Base-by-base conservation (phyloP, 73 alveolate genomes). In the Symbiodinium pilosum region DNA sequence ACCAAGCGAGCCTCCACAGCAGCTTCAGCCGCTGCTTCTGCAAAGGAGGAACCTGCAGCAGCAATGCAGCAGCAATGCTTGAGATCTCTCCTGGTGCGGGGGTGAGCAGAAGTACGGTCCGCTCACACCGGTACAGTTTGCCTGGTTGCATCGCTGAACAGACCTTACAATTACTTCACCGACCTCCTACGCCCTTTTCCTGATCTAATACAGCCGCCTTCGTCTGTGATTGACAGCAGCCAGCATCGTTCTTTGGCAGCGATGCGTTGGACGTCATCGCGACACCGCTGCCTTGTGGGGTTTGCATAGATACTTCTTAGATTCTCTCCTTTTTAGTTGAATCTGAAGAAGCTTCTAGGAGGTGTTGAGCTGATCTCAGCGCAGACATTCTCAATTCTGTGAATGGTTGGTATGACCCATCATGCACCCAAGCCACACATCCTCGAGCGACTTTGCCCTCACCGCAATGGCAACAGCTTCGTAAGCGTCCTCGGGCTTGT, bases 11-110 rank as follows among this genome's bases (percentile, higher is more conserved):
- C 98, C 98, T 93, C 98, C 16, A 93, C 84, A n/a, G 92, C 98
- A 4, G 98, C 98, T 64, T 73, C 98, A 34, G 98, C 98, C 30
- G 98, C 98, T 26, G 98, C 98, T 38, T 93, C 98, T 77, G 98
- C 98, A 44, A 93, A 52, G 84, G 85, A 16, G 85, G 83, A 24
- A 43, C 84, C 98, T 81, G 81, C 59, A 14, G 14, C n/a, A n/a
- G n/a, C n/a, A n/a, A n/a, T n/a, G n/a, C n/a, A n/a, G n/a, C n/a
- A n/a, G n/a, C n/a, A n/a, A n/a, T n/a, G n/a, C n/a, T n/a, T n/a
- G n/a, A n/a, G n/a, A n/a, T n/a, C n/a, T n/a, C n/a, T n/a, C n/a
- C n/a, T n/a, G n/a, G n/a, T n/a, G n/a, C n/a, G n/a, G n/a, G n/a
- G n/a, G n/a, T n/a, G n/a, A n/a, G n/a, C n/a, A n/a, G n/a, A n/a